Evolutionary conservation across 106 monocot genomes (phyloP).

Genomic region (Hemerocallis citrina): DNA sequence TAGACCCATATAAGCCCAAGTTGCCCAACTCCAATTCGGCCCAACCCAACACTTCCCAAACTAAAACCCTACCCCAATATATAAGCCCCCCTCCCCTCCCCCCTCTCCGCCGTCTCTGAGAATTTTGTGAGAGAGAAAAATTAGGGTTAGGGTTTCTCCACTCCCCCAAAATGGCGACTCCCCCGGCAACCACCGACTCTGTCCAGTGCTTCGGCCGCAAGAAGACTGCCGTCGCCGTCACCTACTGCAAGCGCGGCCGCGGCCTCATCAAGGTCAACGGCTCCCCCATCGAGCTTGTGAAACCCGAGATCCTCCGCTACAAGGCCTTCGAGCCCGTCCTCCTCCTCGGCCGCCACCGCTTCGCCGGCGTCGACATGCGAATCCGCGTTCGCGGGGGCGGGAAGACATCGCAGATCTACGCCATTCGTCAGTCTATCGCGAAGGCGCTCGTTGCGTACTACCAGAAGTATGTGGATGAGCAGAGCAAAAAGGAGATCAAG

Average conservation of each 20-base stretch:
- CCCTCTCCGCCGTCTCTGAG: too few species aligned
- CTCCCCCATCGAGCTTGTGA: constrained; percentile 13
- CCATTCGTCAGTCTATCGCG: constrained; percentile 16
- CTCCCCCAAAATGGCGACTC: neutral
- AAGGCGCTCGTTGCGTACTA: constrained; percentile 17
- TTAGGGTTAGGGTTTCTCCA: neutral
- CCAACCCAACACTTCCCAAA: too few species aligned
- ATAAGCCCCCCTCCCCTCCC: too few species aligned
- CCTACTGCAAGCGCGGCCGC: constrained; percentile 11
- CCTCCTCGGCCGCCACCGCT: constrained; percentile 6
- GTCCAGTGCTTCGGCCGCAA: constrained; percentile 16
- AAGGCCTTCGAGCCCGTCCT: constrained; percentile 20
- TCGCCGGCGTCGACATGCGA: constrained; percentile 15
- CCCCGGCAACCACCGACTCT: neutral
- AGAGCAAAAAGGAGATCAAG: constrained; percentile 13
- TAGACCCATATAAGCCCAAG: too few species aligned
- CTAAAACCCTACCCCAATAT: too few species aligned
- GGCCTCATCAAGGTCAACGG: constrained; percentile 20
- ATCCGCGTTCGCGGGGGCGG: constrained; percentile 14
- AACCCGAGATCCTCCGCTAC: constrained; percentile 16
- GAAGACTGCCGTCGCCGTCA: constrained; percentile 15
- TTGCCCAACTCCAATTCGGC: too few species aligned
- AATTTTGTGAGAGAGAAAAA: too few species aligned
- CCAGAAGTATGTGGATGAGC: constrained; percentile 18
- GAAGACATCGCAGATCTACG: constrained; percentile 15